Evolutionary conservation across 768 basidiomycete species (phyloP).

Genomic region (Amanita exitialis): DNA sequence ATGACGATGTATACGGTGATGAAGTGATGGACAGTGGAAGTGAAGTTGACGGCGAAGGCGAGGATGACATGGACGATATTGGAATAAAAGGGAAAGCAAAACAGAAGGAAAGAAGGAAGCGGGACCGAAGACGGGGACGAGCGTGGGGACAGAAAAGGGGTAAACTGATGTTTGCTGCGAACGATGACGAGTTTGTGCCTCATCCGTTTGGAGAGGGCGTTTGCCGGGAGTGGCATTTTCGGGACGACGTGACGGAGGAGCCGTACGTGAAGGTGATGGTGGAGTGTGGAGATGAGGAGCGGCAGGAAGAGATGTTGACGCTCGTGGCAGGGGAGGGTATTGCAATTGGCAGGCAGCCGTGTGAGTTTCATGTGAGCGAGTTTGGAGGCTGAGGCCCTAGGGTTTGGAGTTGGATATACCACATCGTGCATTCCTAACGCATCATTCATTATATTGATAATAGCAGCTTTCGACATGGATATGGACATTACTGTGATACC

Average conservation of each 20-base stretch:
- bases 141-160: slow-evolving; percentile 19
- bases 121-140: slow-evolving; percentile 5
- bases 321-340: slow-evolving; percentile 39
- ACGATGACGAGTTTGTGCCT: slow-evolving; percentile 62
- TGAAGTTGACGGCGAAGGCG: not conserved
- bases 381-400: slow-evolving; percentile 10
- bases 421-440: not conserved
- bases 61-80: not conserved
- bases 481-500: too few species aligned
- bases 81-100: not conserved
- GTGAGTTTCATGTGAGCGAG: slow-evolving; percentile 46
- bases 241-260: slow-evolving; percentile 47
- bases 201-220: slow-evolving; percentile 60
- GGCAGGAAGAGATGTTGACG: slow-evolving; percentile 18
- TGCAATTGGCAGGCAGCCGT: slow-evolving; percentile 48
- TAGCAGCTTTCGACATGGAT: too few species aligned
- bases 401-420: not conserved
- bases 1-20: not conserved
- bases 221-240: slow-evolving; percentile 52
- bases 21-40: not conserved
- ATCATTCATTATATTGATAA: not conserved
- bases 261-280: slow-evolving; percentile 36
- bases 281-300: slow-evolving; percentile 21
- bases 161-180: slow-evolving; percentile 13
- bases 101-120: not conserved